Conservation (phyloP, 23 red algal genomes). For the Agarophyton chilense region DNA sequence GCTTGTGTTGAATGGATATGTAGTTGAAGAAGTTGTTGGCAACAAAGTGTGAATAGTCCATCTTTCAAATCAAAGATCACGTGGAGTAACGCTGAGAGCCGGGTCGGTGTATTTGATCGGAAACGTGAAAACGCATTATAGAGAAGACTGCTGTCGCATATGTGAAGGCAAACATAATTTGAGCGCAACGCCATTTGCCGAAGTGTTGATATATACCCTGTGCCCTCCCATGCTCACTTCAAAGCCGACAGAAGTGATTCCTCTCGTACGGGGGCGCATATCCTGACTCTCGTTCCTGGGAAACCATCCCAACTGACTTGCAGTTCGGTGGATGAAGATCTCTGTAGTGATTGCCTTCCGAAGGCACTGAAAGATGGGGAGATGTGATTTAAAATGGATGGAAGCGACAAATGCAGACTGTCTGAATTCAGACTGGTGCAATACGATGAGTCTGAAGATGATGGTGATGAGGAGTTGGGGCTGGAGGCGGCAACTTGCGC, state of each 20-base stretch:
- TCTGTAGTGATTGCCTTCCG: background rate
- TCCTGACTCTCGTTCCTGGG: background rate
- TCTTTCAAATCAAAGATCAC: background rate
- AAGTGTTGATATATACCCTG: background rate
- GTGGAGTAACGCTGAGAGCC: background rate
- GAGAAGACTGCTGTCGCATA: background rate
- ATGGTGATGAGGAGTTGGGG: background rate
- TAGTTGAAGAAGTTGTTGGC: background rate
- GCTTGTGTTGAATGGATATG: background rate
- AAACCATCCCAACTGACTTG: background rate
- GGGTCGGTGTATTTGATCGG: background rate
- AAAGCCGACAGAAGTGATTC: background rate
- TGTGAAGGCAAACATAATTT: background rate
- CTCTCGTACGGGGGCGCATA: background rate
- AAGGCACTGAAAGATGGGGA: background rate
- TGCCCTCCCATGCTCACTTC: background rate
- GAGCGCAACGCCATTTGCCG: background rate
- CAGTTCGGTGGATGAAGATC: background rate
- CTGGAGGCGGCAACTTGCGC: background rate
- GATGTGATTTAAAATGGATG: constrained; percentile 15
- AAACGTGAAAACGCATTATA: background rate
- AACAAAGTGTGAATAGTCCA: background rate
- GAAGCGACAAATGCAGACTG: background rate
- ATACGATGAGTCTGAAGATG: too few species aligned
- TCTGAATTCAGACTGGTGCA: background rate